Conservation (phyloP, 768 basidiomycete genomes). For the Rhizopogon vinicolor region DNA sequence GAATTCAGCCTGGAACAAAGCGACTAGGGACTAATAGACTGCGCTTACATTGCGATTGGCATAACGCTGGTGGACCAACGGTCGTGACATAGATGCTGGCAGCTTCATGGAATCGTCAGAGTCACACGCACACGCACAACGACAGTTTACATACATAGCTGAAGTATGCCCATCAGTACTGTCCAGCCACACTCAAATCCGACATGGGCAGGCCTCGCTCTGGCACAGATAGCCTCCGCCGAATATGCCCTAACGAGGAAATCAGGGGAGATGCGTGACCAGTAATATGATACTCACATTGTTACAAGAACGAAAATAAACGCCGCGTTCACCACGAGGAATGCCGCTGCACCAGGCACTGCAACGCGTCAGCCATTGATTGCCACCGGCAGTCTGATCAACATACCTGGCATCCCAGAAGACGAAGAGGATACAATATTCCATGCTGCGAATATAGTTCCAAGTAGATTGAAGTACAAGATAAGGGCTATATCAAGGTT, state of each 20-base stretch:
- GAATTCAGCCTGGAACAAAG: not conserved
- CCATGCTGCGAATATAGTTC: slow-evolving; percentile 56
- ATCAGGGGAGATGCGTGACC: not conserved
- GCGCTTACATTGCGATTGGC: slow-evolving; percentile 30
- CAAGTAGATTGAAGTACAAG: slow-evolving; percentile 45
- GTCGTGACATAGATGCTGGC: slow-evolving; percentile 45
- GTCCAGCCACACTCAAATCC: slow-evolving; percentile 57
- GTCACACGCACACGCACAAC: not conserved
- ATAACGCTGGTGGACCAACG: slow-evolving; percentile 35
- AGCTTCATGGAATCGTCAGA: slow-evolving; percentile 28
- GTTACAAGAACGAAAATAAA: slow-evolving; percentile 24
- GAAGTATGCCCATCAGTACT: slow-evolving; percentile 39
- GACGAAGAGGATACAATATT: slow-evolving; percentile 39
- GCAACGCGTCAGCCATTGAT: not conserved
- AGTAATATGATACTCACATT: slow-evolving; percentile 19
- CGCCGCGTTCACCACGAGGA: slow-evolving; percentile 45
- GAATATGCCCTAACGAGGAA: slow-evolving; percentile 21
- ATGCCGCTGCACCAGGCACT: slow-evolving; percentile 45
- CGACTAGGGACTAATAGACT: not conserved
- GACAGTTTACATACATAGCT: slow-evolving; percentile 40
- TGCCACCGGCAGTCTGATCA: not conserved
- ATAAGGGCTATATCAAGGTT: slow-evolving; percentile 31
- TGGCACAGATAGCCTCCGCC: slow-evolving; percentile 31
- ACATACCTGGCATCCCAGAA: slow-evolving; percentile 34
- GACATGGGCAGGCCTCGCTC: slow-evolving; percentile 36